Evolutionary conservation across 306 rosid species (phyloP), one percentile per base, ranked within the genome.

Genomic region (Arachis hypogaea): DNA sequence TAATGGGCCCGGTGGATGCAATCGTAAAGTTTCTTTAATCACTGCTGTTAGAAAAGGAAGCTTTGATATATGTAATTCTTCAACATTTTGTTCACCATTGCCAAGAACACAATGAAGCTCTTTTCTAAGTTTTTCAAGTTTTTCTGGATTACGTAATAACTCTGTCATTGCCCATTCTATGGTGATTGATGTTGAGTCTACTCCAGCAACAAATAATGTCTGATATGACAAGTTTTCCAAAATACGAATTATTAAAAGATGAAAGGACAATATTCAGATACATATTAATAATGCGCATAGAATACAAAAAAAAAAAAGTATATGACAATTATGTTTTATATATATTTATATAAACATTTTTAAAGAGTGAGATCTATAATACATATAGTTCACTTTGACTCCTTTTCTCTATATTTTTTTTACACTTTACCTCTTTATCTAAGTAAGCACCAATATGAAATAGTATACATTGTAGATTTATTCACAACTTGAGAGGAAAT

Each of bases 151-250:
- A 6, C 30, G 45, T 22, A 74, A 14, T n/a, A 78, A 29, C 46
- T 77, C 85, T 0, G 74, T 40, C 82, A 82, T 73, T 47, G 70
- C 74, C 85, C 85, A 82, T 22, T 82, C 80, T 18, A 81, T n/a
- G 10, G 81, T 68, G 18, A 22, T 33, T 57, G 80, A 44, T 9
- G 77, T 52, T 50, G 72, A 46, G 54, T 46, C 77, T 11, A 46
- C n/a, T 29, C 85, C 82, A 58, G 83, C 79, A 36, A 44, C 12
- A 61, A 67, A 57, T 47, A 44, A 77, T 38, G 49, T 59, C 79
- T 75, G 14, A 10, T 8, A 56, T 10, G n/a, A 33, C 49, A 7
- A 69, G 18, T 55, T 41, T 40, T 2, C 3, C 4, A 55, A 41
- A 55, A 11, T n/a, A 28, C 22, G 1, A 18, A 18, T 18, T 18